Percentiles rank a stretch among this genome's conserved stretches.
phyloP scores from a whole-genome alignment of 148 eudicot species.

The Fagopyrum tataricum region DNA sequence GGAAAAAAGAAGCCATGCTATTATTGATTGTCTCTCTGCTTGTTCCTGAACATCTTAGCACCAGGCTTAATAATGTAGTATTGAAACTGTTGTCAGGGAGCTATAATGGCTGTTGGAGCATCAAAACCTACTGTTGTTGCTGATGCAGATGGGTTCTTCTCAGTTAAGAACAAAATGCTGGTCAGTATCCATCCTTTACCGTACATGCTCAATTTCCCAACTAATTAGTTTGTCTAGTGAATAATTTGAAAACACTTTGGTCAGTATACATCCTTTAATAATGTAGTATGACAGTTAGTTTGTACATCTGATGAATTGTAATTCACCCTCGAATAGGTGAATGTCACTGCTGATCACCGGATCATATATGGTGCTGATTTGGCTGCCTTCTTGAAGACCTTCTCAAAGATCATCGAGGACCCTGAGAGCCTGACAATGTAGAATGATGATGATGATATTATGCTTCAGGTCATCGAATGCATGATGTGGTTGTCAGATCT shows the following conservation, averaged over 20 bases:
- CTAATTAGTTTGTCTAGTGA: neutral
- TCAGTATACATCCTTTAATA: neutral
- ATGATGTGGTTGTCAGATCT: too few relatives aligned
- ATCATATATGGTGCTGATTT: constrained; percentile 28
- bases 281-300: too few relatives aligned
- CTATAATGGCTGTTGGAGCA: constrained; percentile 99
- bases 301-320: neutral
- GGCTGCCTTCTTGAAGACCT: constrained; percentile 94
- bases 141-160: constrained; percentile 87
- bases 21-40: neutral
- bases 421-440: constrained; percentile 89
- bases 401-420: constrained; percentile 67
- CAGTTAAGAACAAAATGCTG: constrained; percentile 88
- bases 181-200: constrained; percentile 30
- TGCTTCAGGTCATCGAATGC: too few relatives aligned
- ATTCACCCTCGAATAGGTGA: constrained; percentile 40
- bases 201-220: neutral
- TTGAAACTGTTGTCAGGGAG: constrained; percentile 44
- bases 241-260: neutral
- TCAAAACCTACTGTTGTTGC: constrained; percentile 89
- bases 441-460: constrained; percentile 15
- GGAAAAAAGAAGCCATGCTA: neutral
- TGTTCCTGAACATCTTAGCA: neutral
- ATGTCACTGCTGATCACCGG: constrained; percentile 43
- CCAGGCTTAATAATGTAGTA: neutral